These are phyloP conservation scores for Eudorina sp. DNA, from an alignment of 139 green algal species.

Conservation along the genomic window DNA sequence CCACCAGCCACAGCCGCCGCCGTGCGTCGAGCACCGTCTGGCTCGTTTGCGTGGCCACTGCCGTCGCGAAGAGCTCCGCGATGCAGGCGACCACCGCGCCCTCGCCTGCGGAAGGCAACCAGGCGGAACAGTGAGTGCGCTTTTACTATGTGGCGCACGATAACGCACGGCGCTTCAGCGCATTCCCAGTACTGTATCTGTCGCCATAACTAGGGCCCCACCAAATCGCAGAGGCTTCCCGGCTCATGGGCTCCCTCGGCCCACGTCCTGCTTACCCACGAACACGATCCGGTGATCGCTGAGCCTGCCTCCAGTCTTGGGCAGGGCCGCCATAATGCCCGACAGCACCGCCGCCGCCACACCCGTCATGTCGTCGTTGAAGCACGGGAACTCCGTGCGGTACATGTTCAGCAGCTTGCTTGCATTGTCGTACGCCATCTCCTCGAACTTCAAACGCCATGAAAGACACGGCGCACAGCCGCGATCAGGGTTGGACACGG, in stretches of 20 bases:
- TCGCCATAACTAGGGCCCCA: no score
- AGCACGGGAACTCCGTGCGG: constrained; percentile 83
- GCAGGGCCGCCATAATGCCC: constrained; percentile 78
- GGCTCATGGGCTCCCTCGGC: not conserved
- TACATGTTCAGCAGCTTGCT: constrained; percentile 78
- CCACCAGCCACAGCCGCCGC: constrained; percentile 83
- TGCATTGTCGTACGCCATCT: constrained; percentile 84
- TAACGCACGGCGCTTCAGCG: no score
- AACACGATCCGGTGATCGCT: constrained; percentile 79
- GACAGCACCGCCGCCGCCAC: constrained; percentile 82
- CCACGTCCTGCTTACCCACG: constrained; percentile 57
- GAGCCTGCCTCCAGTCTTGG: constrained; percentile 70
- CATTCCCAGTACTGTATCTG: no score
- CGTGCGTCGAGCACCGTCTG: constrained; percentile 83
- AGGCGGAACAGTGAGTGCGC: no score
- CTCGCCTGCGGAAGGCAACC: constrained; percentile 76
- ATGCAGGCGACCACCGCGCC: constrained; percentile 72
- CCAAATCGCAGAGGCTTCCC: no score
- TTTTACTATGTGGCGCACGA: no score
- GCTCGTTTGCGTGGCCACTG: constrained; percentile 64
- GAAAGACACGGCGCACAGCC: no score
- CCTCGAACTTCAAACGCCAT: constrained; percentile 81
- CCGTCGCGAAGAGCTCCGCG: constrained; percentile 86
- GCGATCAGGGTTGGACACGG: no score
- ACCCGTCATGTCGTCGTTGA: constrained; percentile 84